Evolutionary conservation across 352 stramenopile genomes (phyloP), one percentile per base, ranked within the genome.

Genomic region (Blastocystis sp.): DNA sequence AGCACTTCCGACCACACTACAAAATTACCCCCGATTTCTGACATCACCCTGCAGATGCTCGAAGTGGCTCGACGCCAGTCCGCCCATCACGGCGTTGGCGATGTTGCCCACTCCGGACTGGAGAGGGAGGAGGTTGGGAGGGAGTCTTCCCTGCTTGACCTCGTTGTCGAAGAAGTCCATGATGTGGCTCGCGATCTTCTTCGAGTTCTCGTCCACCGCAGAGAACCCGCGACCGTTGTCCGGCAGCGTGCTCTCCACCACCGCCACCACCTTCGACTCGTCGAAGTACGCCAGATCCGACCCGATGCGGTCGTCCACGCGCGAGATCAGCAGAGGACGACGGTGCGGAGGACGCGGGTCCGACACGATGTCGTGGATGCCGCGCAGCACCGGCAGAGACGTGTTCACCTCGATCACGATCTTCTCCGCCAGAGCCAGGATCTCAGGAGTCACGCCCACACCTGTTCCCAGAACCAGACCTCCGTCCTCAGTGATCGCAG

Each of bases 381-480:
- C 76, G 39, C 76, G 76, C 39, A 88, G 76, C 37, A 76, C 59
- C 34, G 76, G 76, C 8, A 88, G 76, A 3, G 76, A 73, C 26
- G 76, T 88, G 53, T 88, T 88, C 64, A 88, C 76, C 64, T 88
- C 76, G 53, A 88, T 88, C 20, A 88, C 66, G 34, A 88, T 81
- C 76, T 88, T 88, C 11, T 88, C 76, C 34, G 76, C 76, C 37
- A 88, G 59, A 81, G 76, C 59, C 37, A 88, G 53, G 26, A 88
- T 78, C 54, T 88, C 76, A 20, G 76, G 76, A 45, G 76, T 88
- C n/a, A 73, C 43, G 75, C 76, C 76, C 9, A 88, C 64, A 75
- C 76, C 76, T 26, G 76, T 88, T 59, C 76, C 76, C 59, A 88
- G 76, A 26, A 88, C 76, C 24, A 88, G 76, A 88, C 76, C 76